Evolutionary conservation across 1,139 yeast genomes (phyloP), one percentile per base, ranked within the genome.

Genomic region (Arxiozyma slooffiae): DNA sequence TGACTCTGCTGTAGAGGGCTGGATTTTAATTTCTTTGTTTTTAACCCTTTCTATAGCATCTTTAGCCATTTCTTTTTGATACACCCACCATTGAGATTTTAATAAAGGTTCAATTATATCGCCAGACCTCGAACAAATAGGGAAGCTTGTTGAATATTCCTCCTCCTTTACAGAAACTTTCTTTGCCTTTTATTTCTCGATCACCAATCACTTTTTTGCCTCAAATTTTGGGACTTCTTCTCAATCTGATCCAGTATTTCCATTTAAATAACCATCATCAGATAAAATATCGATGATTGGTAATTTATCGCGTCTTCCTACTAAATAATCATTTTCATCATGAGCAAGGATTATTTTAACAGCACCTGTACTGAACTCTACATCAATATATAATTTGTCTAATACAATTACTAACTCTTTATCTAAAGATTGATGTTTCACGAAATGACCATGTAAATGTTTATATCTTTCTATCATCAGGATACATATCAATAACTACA

Each of bases 291-390:
- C 89, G 69, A 92, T 77, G 64, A 88, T 80, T 67, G 87, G 96
- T 62, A 92, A 77, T 63, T 81, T 76, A 70, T 88, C 86, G 72
- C 97, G 87, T 73, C 86, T 88, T 73, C 97, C 97, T 52, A 96
- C 86, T 61, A 75, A 77, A 76, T 86, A 88, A 86, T 92, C 98
- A 76, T 92, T 92, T 62, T 83, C 85, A 71, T 92, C 98, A 69
- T 92, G 98, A 47, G 96, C 97, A 50, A 98, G 98, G n/a, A 98
- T 92, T 66, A 92, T 90, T 73, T 92, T 92, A 57, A 92, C 98
- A 40, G 97, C 98, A 82, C 98, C 98, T 57, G 98, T 92, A 76
- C 98, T 98, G 61, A 92, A 92, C 68, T 86, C 95, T 97, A 92
- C 92, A 70, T 92, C 97, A 54, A 92, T 97, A 38, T 96, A 90